Evolutionary conservation across 2,329 filamentous ascomycete genomes (phyloP).

Genomic region (Plectosphaerella sp.): DNA sequence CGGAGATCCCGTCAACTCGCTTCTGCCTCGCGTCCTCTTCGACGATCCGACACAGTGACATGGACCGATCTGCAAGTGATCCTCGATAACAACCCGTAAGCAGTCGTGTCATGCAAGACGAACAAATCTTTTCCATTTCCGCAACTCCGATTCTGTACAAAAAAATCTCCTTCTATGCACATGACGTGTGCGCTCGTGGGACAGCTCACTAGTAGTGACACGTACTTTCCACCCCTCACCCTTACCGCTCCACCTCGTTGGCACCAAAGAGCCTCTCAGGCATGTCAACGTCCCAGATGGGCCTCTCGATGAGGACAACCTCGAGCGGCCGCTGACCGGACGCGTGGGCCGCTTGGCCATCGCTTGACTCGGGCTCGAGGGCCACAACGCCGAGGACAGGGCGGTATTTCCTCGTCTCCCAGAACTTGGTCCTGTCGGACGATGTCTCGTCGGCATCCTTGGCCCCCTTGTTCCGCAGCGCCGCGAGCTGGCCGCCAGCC

Average conservation of each 20-base stretch:
- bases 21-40: too few relatives aligned
- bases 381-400: conserved; percentile 75
- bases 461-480: conserved; percentile 22
- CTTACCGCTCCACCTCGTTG: conserved; percentile 42
- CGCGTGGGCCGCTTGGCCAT: background rate
- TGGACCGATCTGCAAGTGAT: too few relatives aligned
- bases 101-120: too few relatives aligned
- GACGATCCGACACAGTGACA: too few relatives aligned
- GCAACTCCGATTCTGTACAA: too few relatives aligned
- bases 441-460: conserved; percentile 11
- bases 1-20: too few relatives aligned
- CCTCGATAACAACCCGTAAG: too few relatives aligned
- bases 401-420: conserved; percentile 89
- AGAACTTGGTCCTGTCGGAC: conserved; percentile 41
- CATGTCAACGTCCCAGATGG: conserved; percentile 76
- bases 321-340: conserved; percentile 48
- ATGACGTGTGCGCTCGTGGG: too few relatives aligned
- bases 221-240: too few relatives aligned
- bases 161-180: too few relatives aligned
- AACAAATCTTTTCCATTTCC: too few relatives aligned
- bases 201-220: too few relatives aligned
- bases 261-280: conserved; percentile 65
- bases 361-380: conserved; percentile 17
- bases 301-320: conserved; percentile 83
- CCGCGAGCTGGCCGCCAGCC: conserved; percentile 24